Conservation (phyloP, 768 basidiomycete genomes). For the Chalciporus sphaerocephalus region DNA sequence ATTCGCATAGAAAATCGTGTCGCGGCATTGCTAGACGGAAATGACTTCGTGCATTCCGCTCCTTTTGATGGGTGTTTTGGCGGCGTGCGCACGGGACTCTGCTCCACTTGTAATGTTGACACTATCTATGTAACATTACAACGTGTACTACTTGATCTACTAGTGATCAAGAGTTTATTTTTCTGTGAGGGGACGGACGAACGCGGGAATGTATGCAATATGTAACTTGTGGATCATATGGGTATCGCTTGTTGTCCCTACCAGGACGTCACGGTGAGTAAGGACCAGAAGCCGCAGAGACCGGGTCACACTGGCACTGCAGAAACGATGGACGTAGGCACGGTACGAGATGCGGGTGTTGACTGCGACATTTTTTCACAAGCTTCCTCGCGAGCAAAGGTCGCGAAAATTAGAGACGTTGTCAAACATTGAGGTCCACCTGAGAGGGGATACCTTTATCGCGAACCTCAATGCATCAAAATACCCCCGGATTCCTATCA, state of each 20-base stretch:
- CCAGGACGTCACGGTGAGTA: slow-evolving; percentile 19
- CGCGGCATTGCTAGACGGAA: no score
- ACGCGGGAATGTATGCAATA: slow-evolving; percentile 16
- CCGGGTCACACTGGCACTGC: slow-evolving; percentile 18
- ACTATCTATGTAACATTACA: no score
- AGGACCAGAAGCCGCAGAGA: slow-evolving; percentile 12
- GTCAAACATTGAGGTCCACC: slow-evolving; percentile 1
- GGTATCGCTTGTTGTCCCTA: slow-evolving; percentile 18
- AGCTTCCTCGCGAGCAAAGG: slow-evolving; percentile 24
- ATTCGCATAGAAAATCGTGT: not conserved
- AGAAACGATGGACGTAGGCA: slow-evolving; percentile 26
- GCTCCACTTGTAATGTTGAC: no score
- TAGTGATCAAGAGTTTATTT: no score
- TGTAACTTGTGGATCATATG: slow-evolving; percentile 13
- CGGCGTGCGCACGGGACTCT: no score
- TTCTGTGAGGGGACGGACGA: slow-evolving; percentile 24
- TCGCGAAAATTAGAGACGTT: slow-evolving; percentile 9
- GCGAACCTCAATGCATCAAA: not conserved
- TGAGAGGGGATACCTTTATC: not conserved
- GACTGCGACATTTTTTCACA: slow-evolving; percentile 23
- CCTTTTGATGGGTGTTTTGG: no score
- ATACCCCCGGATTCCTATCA: not conserved
- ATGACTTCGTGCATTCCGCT: no score
- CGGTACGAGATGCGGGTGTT: slow-evolving; percentile 21
- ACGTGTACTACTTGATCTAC: no score